phyloP scores from a whole-genome alignment of 2,329 filamentous ascomycete species.

The Zymoseptoria ardabiliae region DNA sequence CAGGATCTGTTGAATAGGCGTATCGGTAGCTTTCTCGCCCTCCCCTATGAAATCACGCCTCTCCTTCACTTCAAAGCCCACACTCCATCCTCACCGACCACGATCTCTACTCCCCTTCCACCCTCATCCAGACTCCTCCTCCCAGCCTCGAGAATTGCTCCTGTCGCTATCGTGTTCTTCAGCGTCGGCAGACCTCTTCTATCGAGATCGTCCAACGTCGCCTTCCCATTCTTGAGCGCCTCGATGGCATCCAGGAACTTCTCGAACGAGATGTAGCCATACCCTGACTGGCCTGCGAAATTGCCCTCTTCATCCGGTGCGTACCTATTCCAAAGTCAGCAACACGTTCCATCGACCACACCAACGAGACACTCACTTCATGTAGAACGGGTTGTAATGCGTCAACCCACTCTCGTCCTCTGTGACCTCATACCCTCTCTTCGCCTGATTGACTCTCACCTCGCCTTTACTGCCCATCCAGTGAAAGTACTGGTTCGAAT shows the following conservation, averaged over 20 bases:
- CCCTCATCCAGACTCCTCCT: conserved; percentile 73
- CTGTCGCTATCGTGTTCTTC: conserved; percentile 83
- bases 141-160: conserved; percentile 83
- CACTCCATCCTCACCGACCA: conserved; percentile 49
- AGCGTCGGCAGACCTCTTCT: conserved; percentile 74
- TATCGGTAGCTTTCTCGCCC: too few relatives aligned
- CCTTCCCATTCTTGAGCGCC: conserved; percentile 64
- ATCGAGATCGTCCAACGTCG: conserved; percentile 70
- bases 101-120: conserved; percentile 66
- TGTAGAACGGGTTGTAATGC: conserved; percentile 69
- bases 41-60: neutral
- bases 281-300: conserved; percentile 83
- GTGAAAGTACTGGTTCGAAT: conserved; percentile 95
- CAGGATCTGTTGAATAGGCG: too few relatives aligned
- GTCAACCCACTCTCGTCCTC: conserved; percentile 64
- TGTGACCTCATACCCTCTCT: conserved; percentile 91
- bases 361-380: conserved; percentile 8
- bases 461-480: conserved; percentile 81
- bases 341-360: neutral
- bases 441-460: conserved; percentile 84
- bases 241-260: conserved; percentile 89
- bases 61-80: conserved; percentile 57
- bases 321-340: conserved; percentile 2
- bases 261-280: conserved; percentile 90
- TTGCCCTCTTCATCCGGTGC: conserved; percentile 59